phyloP scores from a whole-genome alignment of 345 rosid genomes.

The Euclidium syriacum region DNA sequence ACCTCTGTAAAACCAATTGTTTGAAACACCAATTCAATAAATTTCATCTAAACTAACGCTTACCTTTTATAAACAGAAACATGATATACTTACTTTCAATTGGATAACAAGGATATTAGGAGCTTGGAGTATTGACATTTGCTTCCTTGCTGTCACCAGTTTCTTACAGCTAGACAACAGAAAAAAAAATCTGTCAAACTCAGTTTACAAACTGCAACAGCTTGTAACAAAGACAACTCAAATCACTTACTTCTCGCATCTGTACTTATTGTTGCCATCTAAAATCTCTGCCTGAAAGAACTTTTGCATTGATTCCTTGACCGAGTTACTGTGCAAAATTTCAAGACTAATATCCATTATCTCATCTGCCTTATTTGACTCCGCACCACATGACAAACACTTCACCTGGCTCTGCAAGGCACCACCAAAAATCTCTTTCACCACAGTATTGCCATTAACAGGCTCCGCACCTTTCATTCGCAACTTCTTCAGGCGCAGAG shows the following conservation, averaged over 20 bases:
- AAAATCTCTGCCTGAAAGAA: conserved; percentile 87
- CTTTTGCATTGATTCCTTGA: conserved; percentile 77
- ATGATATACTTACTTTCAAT: conserved; percentile 57
- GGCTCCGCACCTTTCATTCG: conserved; percentile 41
- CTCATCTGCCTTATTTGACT: conserved; percentile 93
- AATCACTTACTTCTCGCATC: conserved; percentile 67
- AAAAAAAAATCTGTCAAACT: too few species aligned
- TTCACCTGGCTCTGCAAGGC: conserved; percentile 94
- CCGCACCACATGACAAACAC: conserved; percentile 77
- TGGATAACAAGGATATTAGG: conserved; percentile 92
- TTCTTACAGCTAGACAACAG: conserved; percentile 79
- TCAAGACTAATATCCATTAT: conserved; percentile 98
- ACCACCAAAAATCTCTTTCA: conserved; percentile 94
- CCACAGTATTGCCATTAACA: conserved; percentile 40
- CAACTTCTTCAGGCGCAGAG: conserved; percentile 79
- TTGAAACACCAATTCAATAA: not conserved
- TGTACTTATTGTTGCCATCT: conserved; percentile 94
- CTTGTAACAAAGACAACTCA: not conserved
- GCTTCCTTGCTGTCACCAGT: conserved; percentile 93
- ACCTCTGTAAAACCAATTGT: conserved; percentile 53
- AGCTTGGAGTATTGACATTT: conserved; percentile 83
- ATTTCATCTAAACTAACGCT: not conserved
- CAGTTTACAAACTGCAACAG: not conserved
- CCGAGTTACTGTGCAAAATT: conserved; percentile 55
- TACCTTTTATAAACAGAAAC: not conserved